Conservation (phyloP, 352 stramenopile species). For the Peronosclerospora sorghi region DNA sequence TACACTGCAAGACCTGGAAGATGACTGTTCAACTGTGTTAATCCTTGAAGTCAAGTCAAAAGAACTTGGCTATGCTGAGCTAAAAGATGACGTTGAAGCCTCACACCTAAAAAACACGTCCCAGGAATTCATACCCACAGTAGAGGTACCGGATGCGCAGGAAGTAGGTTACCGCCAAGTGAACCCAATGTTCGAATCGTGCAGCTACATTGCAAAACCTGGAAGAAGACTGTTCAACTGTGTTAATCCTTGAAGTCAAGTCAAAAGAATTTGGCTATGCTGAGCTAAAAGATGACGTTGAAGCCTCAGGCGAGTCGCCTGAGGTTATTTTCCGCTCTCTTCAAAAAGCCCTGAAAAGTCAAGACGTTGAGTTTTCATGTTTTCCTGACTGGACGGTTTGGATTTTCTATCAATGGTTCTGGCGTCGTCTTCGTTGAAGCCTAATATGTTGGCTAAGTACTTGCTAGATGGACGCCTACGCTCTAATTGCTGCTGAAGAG, state of each 20-base stretch:
- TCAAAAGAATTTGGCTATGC: constrained; percentile 16
- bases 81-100: background rate
- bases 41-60: constrained; percentile 14
- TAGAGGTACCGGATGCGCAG: constrained; percentile 38
- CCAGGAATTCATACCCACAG: constrained; percentile 25
- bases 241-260: constrained; percentile 12
- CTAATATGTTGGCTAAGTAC: background rate
- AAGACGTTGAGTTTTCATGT: constrained; percentile 44
- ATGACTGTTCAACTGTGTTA: constrained; percentile 14
- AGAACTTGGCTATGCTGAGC: constrained; percentile 14
- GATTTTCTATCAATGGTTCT: constrained; percentile 2
- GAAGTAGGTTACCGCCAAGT: constrained; percentile 45
- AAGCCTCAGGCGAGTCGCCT: constrained; percentile 13
- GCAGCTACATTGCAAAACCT: constrained; percentile 27
- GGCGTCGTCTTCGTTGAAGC: background rate
- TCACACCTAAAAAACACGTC: constrained; percentile 1
- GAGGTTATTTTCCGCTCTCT: constrained; percentile 38
- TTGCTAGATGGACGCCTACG: constrained; percentile 53
- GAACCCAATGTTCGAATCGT: constrained; percentile 69
- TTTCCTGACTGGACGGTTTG: constrained; percentile 52
- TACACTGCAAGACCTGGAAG: constrained; percentile 27
- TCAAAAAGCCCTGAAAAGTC: constrained; percentile 27
- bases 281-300: constrained; percentile 3
- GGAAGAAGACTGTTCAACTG: constrained; percentile 17
- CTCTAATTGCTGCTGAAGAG: constrained; percentile 54